These are phyloP conservation scores for Spirogloea muscicola DNA, from an alignment of 139 green algal species.

Conservation along the genomic window DNA sequence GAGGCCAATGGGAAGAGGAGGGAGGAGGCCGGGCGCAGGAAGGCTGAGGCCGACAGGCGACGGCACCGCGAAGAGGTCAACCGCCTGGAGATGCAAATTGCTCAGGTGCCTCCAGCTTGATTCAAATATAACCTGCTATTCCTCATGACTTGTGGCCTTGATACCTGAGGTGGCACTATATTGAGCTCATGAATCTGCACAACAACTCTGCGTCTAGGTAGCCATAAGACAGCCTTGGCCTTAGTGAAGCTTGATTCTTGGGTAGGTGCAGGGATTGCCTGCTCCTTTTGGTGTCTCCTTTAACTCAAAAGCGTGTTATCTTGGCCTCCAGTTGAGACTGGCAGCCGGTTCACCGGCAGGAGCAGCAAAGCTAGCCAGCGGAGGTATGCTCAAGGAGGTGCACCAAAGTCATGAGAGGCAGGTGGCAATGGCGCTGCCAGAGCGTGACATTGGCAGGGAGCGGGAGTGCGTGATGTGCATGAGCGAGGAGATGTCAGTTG, in stretches of 20 bases:
- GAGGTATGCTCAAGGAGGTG: not conserved
- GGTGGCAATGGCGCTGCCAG: no score
- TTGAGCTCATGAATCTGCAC: no score
- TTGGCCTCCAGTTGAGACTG: no score
- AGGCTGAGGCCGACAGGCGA: constrained; percentile 12
- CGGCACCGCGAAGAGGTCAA: constrained; percentile 7
- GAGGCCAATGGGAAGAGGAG: constrained; percentile 12
- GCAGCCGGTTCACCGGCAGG: not conserved
- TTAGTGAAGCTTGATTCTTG: not conserved
- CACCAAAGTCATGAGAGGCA: not conserved
- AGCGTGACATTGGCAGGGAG: constrained; percentile 3
- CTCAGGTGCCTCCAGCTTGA: not conserved
- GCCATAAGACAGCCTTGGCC: not conserved
- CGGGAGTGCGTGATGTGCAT: constrained; percentile 47
- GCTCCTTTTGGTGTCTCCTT: not conserved
- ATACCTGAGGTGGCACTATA: not conserved
- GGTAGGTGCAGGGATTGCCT: not conserved
- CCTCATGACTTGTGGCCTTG: not conserved
- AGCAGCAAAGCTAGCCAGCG: not conserved
- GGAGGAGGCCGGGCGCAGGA: not conserved
- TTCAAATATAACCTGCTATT: not conserved
- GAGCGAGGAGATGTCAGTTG: constrained; percentile 30
- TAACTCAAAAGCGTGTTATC: not conserved
- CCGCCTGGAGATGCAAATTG: constrained; percentile 15
- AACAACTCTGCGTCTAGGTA: not conserved